Percentiles rank a stretch among this genome's conserved stretches.
Evolutionary conservation across 2,329 filamentous ascomycete species (phyloP).

Genomic region (Cladophialophora bantiana): DNA sequence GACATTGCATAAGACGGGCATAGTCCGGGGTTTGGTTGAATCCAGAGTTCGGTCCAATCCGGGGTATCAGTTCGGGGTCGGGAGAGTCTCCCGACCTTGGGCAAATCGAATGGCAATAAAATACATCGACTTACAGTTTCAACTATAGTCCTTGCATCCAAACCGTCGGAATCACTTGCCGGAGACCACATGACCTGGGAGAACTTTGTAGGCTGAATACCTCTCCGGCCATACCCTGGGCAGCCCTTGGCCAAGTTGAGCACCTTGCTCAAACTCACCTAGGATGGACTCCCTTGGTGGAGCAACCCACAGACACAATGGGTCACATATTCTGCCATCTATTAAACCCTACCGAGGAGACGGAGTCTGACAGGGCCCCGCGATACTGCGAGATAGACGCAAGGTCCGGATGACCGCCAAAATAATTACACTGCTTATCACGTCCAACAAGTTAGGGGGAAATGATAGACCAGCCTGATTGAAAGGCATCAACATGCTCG

Average conservation of each 20-base stretch:
- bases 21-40: neutral
- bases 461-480: neutral
- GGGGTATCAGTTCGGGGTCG: constrained; percentile 2
- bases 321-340: no score
- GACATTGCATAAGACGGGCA: neutral
- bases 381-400: neutral
- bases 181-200: neutral
- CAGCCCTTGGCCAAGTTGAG: neutral
- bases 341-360: neutral
- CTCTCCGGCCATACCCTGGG: neutral
- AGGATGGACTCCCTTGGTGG: no score
- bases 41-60: neutral
- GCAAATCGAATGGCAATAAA: neutral
- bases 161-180: neutral
- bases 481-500: neutral
- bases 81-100: neutral
- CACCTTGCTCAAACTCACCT: neutral
- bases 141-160: no score
- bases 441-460: neutral
- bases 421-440: neutral
- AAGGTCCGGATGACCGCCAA: neutral
- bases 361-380: neutral
- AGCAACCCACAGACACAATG: no score
- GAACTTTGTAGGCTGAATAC: neutral
- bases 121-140: no score